Conservation (phyloP, 1,139 yeast species). For the Blastobotrys persicus region DNA sequence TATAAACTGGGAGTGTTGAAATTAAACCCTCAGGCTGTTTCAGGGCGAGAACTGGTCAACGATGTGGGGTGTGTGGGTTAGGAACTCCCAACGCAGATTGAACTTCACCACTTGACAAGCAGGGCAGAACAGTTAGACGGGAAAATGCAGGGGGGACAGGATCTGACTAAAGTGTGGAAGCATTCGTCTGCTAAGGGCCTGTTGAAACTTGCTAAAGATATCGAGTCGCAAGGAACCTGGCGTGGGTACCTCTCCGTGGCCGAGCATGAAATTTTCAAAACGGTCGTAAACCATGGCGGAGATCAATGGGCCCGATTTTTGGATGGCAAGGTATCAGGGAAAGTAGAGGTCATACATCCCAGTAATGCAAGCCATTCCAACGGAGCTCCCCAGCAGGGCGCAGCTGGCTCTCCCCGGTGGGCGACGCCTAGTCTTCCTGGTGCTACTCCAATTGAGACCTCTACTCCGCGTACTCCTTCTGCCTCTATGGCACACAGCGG, state of each 20-base stretch:
- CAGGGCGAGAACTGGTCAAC: background rate
- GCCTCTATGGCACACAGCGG: slow-evolving; percentile 2
- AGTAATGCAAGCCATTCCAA: background rate
- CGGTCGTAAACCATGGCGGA: slow-evolving; percentile 35
- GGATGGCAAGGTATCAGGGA: slow-evolving; percentile 34
- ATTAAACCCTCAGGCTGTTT: too few relatives aligned
- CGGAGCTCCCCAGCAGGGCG: background rate
- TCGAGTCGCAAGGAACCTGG: slow-evolving; percentile 41
- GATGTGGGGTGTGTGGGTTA: background rate
- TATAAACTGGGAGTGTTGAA: too few relatives aligned
- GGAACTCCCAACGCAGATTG: slow-evolving; percentile 3
- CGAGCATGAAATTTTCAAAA: slow-evolving; percentile 39
- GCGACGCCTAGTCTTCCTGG: slow-evolving; percentile 9
- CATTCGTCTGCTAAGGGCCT: slow-evolving; percentile 36
- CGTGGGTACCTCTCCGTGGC: slow-evolving; percentile 38
- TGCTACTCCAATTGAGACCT: slow-evolving; percentile 10
- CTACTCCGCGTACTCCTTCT: slow-evolving; percentile 14
- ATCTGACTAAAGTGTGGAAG: slow-evolving; percentile 35
- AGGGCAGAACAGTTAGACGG: background rate
- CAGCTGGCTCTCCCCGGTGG: slow-evolving; percentile 8
- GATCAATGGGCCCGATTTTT: slow-evolving; percentile 38
- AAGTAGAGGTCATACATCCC: slow-evolving; percentile 18
- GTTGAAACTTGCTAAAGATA: slow-evolving; percentile 37
- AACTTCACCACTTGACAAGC: slow-evolving; percentile 5
- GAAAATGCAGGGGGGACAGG: slow-evolving; percentile 6